Conservation (phyloP, 495 filamentous ascomycete genomes). For the Cudoniella acicularis region DNA sequence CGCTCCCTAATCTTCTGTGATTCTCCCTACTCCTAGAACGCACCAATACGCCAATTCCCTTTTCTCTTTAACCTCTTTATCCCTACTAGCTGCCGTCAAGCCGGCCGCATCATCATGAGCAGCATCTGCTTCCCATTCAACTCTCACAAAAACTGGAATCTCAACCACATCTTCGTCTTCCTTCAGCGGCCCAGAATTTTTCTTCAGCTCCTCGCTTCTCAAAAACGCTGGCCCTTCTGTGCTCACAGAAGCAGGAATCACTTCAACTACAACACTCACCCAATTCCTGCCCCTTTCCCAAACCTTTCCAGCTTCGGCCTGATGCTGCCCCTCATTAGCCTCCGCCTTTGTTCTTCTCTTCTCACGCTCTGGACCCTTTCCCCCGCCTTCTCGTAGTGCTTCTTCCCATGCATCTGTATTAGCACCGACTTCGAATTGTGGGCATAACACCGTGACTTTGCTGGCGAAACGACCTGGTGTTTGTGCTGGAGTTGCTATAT, state of each 20-base stretch:
- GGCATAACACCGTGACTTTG: constrained; percentile 88
- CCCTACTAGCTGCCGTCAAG: constrained; percentile 37
- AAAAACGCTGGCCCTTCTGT: constrained; percentile 25
- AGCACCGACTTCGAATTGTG: constrained; percentile 90
- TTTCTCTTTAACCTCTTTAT: constrained; percentile 52
- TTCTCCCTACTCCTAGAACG: constrained; percentile 83
- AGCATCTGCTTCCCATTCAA: constrained; percentile 86
- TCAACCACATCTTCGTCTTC: constrained; percentile 90
- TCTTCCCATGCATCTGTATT: constrained; percentile 97
- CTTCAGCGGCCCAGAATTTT: constrained; percentile 34
- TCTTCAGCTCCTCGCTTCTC: constrained; percentile 11
- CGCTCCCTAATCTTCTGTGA: constrained; percentile 32
- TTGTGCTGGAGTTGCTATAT: constrained; percentile 75
- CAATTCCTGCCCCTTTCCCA: constrained; percentile 95
- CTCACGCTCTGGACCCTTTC: constrained; percentile 31
- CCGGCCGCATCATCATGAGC: constrained; percentile 58
- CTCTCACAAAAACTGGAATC: constrained; percentile 86
- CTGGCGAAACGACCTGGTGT: constrained; percentile 75
- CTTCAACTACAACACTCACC: constrained; percentile 87
- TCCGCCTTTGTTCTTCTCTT: constrained; percentile 37
- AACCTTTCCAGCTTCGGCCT: constrained; percentile 86
- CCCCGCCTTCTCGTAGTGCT: constrained; percentile 55
- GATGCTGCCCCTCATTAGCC: constrained; percentile 44
- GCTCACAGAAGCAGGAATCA: constrained; percentile 63
- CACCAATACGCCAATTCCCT: constrained; percentile 93